Evolutionary conservation across 805 yeast genomes (phyloP), one percentile per base, ranked within the genome.

Genomic region (Kluyveromyces siamensis): DNA sequence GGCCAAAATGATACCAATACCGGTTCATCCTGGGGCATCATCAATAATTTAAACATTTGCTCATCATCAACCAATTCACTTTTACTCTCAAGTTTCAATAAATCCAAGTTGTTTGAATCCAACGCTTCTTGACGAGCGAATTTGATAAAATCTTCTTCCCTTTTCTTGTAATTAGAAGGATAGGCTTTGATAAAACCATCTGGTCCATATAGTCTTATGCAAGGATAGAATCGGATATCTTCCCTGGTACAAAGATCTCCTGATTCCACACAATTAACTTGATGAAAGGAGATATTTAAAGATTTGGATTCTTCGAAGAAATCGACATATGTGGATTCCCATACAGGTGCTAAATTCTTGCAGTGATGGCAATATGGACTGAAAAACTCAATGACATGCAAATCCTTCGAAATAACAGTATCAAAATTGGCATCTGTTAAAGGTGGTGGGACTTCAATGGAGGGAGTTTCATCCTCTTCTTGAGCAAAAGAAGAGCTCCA

Each of bases 341-440:
- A 93, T 8, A 69, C 73, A 1, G 99, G 98, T 2, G 87, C 93
- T 47, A 93, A 68, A 8, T 69, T 72, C 52, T 70, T 75, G 68
- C 99, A 93, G 66, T 91, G 98, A 8, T 70, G 63, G 63, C 99
- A 93, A 59, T 83, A 83, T 0, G 99, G 99, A 33, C 96, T 87
- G 62, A 68, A 93, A 67, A 88, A 90, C 67, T 91, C 96, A 35
- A 91, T 82, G 59, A 91, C 74, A 58, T 89, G 83, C 18, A 81
- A 67, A 2, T 84, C 84, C 9, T 72, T 66, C 17, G 70, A 60
- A n/a, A 79, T 60, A 37, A 69, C 67, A 11, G 63, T 51, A 47
- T 78, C 80, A 59, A 85, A 87, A 18, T 69, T 72, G 1, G 67
- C 73, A 3, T 62, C 54, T 0, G 74, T 78, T 42, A 87, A 63